Percentiles rank a stretch among this genome's conserved stretches.
These are phyloP conservation scores for Asterionellopsis glacialis DNA, from an alignment of 108 stramenopile species.

Conservation along the genomic window DNA sequence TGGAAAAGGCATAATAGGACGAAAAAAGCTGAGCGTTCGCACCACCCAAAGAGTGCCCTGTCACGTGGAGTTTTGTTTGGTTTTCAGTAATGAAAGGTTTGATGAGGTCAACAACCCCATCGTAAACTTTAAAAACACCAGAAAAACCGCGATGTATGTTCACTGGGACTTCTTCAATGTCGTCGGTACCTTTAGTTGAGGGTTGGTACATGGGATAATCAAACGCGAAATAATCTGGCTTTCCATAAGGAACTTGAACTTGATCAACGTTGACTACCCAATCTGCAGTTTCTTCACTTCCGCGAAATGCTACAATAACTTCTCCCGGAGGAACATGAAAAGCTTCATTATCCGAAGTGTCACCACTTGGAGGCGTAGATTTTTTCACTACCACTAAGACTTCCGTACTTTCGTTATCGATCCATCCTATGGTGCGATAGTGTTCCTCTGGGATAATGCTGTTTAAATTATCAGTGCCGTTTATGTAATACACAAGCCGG, in stretches of 20 bases:
- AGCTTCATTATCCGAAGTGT: neutral
- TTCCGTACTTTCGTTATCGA: conserved; percentile 7
- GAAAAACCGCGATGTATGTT: conserved; percentile 5
- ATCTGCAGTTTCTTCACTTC: conserved; percentile 4
- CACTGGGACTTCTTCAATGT: neutral
- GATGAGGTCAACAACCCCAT: neutral
- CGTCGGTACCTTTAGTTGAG: neutral
- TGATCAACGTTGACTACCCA: conserved; percentile 3
- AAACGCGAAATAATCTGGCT: too few species aligned
- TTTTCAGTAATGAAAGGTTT: neutral
- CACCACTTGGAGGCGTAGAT: neutral
- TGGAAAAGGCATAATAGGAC: conserved; percentile 11
- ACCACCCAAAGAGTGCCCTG: conserved; percentile 10
- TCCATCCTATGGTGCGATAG: neutral
- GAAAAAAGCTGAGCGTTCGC: conserved; percentile 6
- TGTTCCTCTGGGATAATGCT: neutral
- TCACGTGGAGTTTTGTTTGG: neutral
- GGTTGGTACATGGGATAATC: neutral
- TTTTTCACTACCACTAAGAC: neutral
- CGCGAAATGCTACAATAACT: conserved; percentile 8
- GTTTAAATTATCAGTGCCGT: neutral
- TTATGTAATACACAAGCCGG: neutral
- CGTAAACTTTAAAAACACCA: neutral
- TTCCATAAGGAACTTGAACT: conserved; percentile 2
- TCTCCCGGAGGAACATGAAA: neutral